Base-by-base conservation (phyloP, 805 yeast genomes). In the Nakazawaea ishiwadae region DNA sequence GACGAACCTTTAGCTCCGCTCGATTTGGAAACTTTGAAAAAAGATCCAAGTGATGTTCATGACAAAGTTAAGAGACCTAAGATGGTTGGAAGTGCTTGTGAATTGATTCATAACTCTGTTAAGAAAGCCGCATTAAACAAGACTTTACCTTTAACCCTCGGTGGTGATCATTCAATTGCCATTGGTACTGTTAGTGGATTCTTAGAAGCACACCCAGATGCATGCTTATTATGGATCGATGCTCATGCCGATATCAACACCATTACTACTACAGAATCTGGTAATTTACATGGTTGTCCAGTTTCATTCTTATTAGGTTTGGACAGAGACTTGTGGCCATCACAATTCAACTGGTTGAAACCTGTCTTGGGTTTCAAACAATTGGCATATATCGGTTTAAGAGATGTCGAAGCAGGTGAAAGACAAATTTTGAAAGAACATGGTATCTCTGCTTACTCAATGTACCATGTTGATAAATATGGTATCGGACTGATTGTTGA, bases 231-330 rank as follows among this genome's bases (percentile, higher is more conserved):
- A 48, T 91, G 99, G 99, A 83, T 91, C 52, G 99, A 91, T 64
- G 99, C 99, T 0, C 99, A 91, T 61, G 96, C 98, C 15, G 99
- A 91, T 61, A 83, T 93, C 59, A 93, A 93, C 69, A 84, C 97
- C 1, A 86, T 96, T 9, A 69, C 71, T 27, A 78, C 88, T 7
- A 81, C 97, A 2, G 83, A 75, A 21, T 79, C 91, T 6, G 98
- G 98, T 31, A 93, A 91, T 62, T 70, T 91, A 52, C 99, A 91
- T 61, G 99, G 99, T 5, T 90, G 97, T 60, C 99, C 99, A 2
- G 88, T 91, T 27, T 78, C 96, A 3, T 93, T 93, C 58, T 68
- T 91, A 43, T 69, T 89, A 76, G 97, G 97, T 2, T 67, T 90
- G 40, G 87, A 84, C 50, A 60, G 65, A 40, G 79, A 75, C 29